Evolutionary conservation across 371 early-diverging fungal genomes (phyloP), one percentile per base, ranked within the genome.

Genomic region (Mortierella polycephala): DNA sequence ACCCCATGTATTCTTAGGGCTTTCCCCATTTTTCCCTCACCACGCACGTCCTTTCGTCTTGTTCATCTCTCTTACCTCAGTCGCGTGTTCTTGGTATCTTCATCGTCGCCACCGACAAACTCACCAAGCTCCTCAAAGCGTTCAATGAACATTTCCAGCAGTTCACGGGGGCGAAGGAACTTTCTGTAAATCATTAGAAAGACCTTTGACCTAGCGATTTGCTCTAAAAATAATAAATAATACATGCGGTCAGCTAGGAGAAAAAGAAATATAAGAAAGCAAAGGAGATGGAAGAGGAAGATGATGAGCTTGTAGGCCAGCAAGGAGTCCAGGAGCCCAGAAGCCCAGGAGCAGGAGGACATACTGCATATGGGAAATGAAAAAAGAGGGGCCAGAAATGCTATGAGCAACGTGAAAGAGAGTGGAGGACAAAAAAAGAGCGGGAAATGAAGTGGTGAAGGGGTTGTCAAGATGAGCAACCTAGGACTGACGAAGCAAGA

Each of bases 181-280:
- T 81, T 83, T 41, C 89, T 81, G 62, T 85, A 89, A 64, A 89
- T 86, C 30, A 85, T 85, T 62, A 89, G 72, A 65, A 89, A 89
- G 23, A 84, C 57, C 44, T 77, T 77, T 14, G 69, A 72, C 37
- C 60, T 68, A 49, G 62, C 49, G 40, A 77, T 60, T 62, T 72
- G 73, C 16, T 77, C 79, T 77, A 72, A 60, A 42, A 65, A 68
- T 57, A 65, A 57, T 21, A 37, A 65, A 57, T 21, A 37, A 23
- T 23, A 41, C n/a, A 44, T 4, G 30, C 30, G 30, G 30, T 46
- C 30, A 16, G 20, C 18, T 54, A 52, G 18, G 45, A 42, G 40
- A 42, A 44, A 18, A 46, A 42, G 39, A 57, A 44, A 39, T 57
- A 40, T 21, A 39, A 54, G 40, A 53, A 57, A 57, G 45, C 21